Percentiles rank a stretch among this genome's conserved stretches.
phyloP scores from a whole-genome alignment of 139 green algal species.

The Pedinophyceae sp. region DNA sequence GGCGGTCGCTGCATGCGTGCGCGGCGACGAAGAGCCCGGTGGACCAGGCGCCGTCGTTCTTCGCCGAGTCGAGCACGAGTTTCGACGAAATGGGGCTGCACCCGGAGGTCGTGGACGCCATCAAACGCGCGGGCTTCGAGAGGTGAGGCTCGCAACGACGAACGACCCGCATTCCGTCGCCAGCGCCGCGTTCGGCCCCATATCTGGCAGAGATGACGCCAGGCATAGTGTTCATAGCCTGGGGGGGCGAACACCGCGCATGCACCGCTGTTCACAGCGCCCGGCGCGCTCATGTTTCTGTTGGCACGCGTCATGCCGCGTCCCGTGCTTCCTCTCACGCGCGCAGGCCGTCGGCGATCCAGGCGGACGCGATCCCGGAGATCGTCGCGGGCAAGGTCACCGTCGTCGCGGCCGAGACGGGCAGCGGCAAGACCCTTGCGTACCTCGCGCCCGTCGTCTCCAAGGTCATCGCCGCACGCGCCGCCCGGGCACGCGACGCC shows the following conservation, averaged over 20 bases:
- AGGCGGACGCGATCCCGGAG: slow-evolving; percentile 36
- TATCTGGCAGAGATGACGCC: not conserved
- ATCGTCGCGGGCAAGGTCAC: slow-evolving; percentile 40
- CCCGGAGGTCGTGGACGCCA: slow-evolving; percentile 10
- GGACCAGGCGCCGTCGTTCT: too few species aligned
- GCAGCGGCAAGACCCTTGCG: slow-evolving; percentile 89
- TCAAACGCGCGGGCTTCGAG: slow-evolving; percentile 22
- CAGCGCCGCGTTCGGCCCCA: not conserved
- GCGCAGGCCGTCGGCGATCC: too few species aligned
- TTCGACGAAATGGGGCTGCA: slow-evolving; percentile 31
- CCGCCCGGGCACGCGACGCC: slow-evolving; percentile 2
- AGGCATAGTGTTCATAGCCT: not conserved
- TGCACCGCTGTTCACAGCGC: not conserved
- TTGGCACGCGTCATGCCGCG: too few species aligned
- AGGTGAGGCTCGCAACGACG: slow-evolving; percentile 7
- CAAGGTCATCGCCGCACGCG: slow-evolving; percentile 16
- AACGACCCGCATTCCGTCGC: not conserved
- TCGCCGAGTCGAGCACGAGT: slow-evolving; percentile 9
- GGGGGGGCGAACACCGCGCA: not conserved
- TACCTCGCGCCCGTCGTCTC: slow-evolving; percentile 71
- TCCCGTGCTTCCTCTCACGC: too few species aligned
- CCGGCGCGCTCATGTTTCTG: not conserved
- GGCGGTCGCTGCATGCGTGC: too few species aligned
- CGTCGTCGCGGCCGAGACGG: slow-evolving; percentile 86
- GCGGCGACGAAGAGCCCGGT: too few species aligned